Conservation (phyloP, 1,284 basidiomycete genomes). For the Rhodotorula sp. region DNA sequence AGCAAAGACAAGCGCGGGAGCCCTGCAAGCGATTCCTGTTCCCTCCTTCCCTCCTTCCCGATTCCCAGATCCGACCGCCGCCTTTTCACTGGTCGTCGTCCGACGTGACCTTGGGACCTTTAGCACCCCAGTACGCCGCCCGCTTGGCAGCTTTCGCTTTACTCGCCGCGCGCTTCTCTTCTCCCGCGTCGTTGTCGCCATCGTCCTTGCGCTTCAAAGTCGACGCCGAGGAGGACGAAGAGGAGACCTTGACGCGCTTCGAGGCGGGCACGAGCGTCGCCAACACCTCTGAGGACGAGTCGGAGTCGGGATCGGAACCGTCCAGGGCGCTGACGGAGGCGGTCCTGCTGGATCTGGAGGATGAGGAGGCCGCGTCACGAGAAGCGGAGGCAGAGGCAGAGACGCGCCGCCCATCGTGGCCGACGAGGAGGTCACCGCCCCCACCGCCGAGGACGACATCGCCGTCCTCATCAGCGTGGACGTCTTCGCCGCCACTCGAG, state of each 20-base stretch:
- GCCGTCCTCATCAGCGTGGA: background rate
- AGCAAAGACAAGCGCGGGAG: background rate
- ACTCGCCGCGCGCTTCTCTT: background rate
- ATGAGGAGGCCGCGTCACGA: background rate
- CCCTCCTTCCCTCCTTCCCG: background rate
- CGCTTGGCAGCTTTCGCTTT: slow-evolving; percentile 5
- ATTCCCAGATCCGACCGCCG: background rate
- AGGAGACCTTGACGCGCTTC: background rate
- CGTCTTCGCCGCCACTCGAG: slow-evolving; percentile 12
- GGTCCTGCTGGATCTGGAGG: background rate
- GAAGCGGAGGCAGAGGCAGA: background rate
- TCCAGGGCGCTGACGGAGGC: background rate
- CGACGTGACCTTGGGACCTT: slow-evolving; percentile 7
- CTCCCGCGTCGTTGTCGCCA: background rate
- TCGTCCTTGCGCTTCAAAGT: background rate
- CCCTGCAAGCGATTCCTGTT: background rate
- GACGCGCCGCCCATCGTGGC: background rate
- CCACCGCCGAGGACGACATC: slow-evolving; percentile 28
- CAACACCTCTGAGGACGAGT: background rate
- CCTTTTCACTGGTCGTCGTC: slow-evolving; percentile 3
- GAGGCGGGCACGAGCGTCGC: slow-evolving; percentile 7
- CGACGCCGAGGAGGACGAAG: no score
- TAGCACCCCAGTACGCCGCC: slow-evolving; percentile 19
- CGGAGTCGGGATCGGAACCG: background rate
- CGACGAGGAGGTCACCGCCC: slow-evolving; percentile 24